These are phyloP conservation scores for Parasarocladium wereldwijsianum DNA, from an alignment of 2,329 filamentous ascomycete species.

Conservation along the genomic window DNA sequence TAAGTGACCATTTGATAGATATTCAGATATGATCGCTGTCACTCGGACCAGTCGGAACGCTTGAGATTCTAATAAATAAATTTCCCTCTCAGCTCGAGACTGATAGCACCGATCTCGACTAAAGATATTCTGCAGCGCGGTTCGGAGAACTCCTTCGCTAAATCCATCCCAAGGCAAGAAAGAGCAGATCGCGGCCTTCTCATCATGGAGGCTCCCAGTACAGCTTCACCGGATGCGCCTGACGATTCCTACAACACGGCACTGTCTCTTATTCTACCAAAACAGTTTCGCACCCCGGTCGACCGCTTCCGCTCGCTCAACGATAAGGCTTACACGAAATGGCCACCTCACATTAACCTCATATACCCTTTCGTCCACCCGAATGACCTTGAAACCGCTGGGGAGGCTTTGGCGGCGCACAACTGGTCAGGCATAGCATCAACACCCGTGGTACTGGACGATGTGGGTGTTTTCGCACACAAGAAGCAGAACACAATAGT, in stretches of 20 bases:
- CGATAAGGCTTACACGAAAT: constrained; percentile 44
- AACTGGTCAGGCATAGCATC: constrained; percentile 4
- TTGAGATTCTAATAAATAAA: too few species aligned
- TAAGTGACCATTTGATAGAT: too few species aligned
- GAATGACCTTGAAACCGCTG: constrained; percentile 28
- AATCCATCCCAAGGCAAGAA: too few species aligned
- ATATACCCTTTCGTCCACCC: constrained; percentile 48
- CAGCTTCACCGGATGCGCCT: neutral
- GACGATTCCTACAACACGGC: constrained; percentile 38
- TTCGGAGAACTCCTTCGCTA: too few species aligned
- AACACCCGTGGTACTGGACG: constrained; percentile 19
- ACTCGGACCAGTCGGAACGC: too few species aligned
- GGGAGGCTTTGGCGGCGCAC: constrained; percentile 12
- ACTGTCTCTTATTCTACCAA: constrained; percentile 43
- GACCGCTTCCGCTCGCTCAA: constrained; percentile 44
- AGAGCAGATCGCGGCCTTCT: too few species aligned
- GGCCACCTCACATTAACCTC: constrained; percentile 54
- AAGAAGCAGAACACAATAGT: constrained; percentile 35
- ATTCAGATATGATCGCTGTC: too few species aligned
- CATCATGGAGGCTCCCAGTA: neutral
- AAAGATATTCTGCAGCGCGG: too few species aligned
- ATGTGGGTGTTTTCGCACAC: constrained; percentile 31
- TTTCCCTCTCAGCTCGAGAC: too few species aligned
- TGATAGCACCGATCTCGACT: too few species aligned
- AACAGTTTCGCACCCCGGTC: constrained; percentile 28